Evolutionary conservation across 108 stramenopile genomes (phyloP).

Genomic region (Seminavis robusta): DNA sequence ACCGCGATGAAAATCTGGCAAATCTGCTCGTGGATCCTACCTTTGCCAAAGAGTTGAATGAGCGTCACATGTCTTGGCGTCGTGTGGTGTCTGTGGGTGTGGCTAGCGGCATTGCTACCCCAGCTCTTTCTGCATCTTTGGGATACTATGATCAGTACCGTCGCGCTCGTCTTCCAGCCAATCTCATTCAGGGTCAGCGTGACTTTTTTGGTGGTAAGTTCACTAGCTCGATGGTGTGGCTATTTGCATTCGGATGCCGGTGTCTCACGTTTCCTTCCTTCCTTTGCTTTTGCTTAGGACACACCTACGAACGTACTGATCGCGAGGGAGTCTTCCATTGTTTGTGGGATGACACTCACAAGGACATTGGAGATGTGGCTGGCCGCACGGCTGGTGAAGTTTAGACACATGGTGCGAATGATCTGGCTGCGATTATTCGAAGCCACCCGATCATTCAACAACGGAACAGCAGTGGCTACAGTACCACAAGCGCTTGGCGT

Average conservation of each 20-base stretch:
- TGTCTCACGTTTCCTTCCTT: too few species aligned
- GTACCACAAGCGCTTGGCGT: too few species aligned
- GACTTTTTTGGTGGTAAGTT: slow-evolving; percentile 99
- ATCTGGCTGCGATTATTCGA: too few species aligned
- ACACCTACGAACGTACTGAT: slow-evolving; percentile 93
- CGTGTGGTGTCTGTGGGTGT: slow-evolving; percentile 90
- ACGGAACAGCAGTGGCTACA: too few species aligned
- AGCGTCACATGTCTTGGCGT: slow-evolving; percentile 86
- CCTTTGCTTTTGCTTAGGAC: too few species aligned
- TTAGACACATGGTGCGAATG: slow-evolving; percentile 20
- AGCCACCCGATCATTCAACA: too few species aligned
- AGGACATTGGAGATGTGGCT: slow-evolving; percentile 89
- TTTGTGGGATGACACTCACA: slow-evolving; percentile 92
- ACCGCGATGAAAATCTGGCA: slow-evolving; percentile 56
- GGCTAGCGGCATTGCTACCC: slow-evolving; percentile 86
- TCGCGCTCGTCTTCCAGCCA: slow-evolving; percentile 85
- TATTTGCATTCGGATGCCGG: too few species aligned
- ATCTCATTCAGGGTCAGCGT: slow-evolving; percentile 96
- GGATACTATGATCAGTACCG: slow-evolving; percentile 96
- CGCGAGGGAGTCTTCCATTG: slow-evolving; percentile 87
- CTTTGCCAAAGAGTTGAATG: slow-evolving; percentile 83
- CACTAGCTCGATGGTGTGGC: too few species aligned
- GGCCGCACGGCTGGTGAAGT: slow-evolving; percentile 88
- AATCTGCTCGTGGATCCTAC: slow-evolving; percentile 94
- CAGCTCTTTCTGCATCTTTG: slow-evolving; percentile 86